Evolutionary conservation across 306 rosid genomes (phyloP), one percentile per base, ranked within the genome.

Genomic region (Mimosa bimucronata): DNA sequence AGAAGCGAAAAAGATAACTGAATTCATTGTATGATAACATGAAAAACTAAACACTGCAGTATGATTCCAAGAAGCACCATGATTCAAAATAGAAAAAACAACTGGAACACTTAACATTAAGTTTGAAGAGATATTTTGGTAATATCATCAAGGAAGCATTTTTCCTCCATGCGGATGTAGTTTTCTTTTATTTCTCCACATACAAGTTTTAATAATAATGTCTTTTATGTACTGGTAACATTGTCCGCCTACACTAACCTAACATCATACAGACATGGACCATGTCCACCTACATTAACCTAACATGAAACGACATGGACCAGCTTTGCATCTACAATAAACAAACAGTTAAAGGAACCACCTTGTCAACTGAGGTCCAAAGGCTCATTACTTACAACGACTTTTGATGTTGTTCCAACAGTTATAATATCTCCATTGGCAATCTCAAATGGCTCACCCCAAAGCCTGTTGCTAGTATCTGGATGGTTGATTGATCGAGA

Each of bases 341-440:
- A 66, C 55, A 69, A 81, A 57, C 84, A 66, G 23, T 15, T 41
- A 58, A 84, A 42, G 23, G 40, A 29, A 62, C 71, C 53, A 76
- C 62, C 9, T 53, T 38, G 69, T 53, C 46, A 64, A 46, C 38
- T 31, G 45, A 78, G 41, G 71, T 58, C 64, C 45, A 75, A 62
- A 60, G n/a, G 58, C 52, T 81, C 26, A 68, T 67, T 67, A 88
- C 98, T 87, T 82, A 96, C 98, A 81, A 73, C 53, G 68, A 96
- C 80, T 79, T 87, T 84, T 65, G 99, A 93, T 71, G 94, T 93
- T 65, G 99, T 91, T 73, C 98, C 99, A 76, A 96, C 93, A 76
- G 97, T 96, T 85, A 96, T 87, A 46, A 90, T 79, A 77, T 96
- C 97, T 86, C 98, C 97, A 88, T 83, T 90, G 46, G 89, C 88